Evolutionary conservation across 345 rosid species (phyloP).

Genomic region (Camelina hispida): DNA sequence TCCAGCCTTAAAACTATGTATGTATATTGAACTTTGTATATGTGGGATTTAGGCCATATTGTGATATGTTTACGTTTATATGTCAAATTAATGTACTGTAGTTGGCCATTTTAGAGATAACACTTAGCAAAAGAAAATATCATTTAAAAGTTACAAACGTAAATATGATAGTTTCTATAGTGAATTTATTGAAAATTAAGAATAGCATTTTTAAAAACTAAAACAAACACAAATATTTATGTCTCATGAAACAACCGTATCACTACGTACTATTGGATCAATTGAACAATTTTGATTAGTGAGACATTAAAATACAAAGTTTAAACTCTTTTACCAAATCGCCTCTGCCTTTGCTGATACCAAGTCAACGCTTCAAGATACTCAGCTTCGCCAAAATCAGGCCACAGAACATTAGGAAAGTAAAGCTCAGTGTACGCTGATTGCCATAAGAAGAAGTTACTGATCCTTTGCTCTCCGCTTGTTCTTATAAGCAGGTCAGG

Average conservation of each 20-base stretch:
- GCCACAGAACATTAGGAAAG: constrained; percentile 66
- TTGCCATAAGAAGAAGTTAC: constrained; percentile 86
- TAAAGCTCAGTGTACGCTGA: constrained; percentile 81
- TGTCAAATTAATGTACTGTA: background rate
- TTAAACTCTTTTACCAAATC: constrained; percentile 39
- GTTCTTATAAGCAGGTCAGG: constrained; percentile 80
- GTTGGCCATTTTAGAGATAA: background rate
- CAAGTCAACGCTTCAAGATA: constrained; percentile 66
- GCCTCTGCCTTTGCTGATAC: constrained; percentile 46
- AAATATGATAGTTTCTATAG: too few relatives aligned
- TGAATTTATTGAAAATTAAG: background rate
- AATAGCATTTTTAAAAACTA: too few relatives aligned
- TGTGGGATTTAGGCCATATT: too few relatives aligned
- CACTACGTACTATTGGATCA: background rate
- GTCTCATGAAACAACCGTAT: background rate
- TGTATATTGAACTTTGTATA: too few relatives aligned
- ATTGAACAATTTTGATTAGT: background rate
- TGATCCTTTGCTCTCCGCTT: constrained; percentile 75
- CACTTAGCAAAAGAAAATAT: background rate
- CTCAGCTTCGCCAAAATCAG: constrained; percentile 66
- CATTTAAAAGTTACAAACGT: background rate
- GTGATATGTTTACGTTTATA: too few relatives aligned
- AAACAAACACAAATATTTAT: background rate
- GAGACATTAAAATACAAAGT: background rate
- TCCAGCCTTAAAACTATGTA: too few relatives aligned